Evolutionary conservation across 352 stramenopile genomes (phyloP).

Genomic region (Phytophthora syringae): DNA sequence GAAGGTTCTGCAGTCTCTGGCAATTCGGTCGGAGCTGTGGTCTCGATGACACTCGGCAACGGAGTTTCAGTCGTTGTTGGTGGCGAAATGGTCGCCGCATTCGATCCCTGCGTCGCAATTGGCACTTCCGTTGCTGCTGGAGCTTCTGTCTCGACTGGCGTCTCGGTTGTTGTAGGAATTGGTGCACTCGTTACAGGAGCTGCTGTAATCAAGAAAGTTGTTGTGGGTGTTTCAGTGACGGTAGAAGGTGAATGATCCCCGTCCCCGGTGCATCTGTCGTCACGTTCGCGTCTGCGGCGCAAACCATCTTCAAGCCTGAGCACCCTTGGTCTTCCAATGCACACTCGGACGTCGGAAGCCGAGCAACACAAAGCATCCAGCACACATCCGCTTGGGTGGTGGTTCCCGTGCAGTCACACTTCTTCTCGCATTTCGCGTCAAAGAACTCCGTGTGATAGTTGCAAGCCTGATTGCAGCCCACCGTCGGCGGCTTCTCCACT

Average conservation of each 20-base stretch:
- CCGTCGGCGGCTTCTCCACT: slow-evolving; percentile 28
- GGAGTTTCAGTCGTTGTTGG: not conserved
- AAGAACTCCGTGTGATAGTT: slow-evolving; percentile 48
- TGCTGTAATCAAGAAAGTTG: not conserved
- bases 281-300: slow-evolving; percentile 17
- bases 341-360: slow-evolving; percentile 32
- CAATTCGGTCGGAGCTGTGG: slow-evolving; percentile 2
- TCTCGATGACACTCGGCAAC: slow-evolving; percentile 1
- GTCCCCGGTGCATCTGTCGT: slow-evolving; percentile 6
- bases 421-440: slow-evolving; percentile 44
- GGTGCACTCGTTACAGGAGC: not conserved
- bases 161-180: not conserved
- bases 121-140: not conserved
- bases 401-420: slow-evolving; percentile 47
- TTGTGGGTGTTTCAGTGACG: not conserved
- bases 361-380: slow-evolving; percentile 65
- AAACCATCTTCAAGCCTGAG: slow-evolving; percentile 42
- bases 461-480: slow-evolving; percentile 46
- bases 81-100: not conserved
- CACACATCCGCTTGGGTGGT: slow-evolving; percentile 44
- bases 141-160: not conserved
- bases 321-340: slow-evolving; percentile 43
- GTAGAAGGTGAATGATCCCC: too few species aligned
- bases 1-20: not conserved
- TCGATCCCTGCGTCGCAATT: not conserved